Base-by-base conservation (phyloP, 2,329 filamentous ascomycete genomes). In the Botrytis elliptica region DNA sequence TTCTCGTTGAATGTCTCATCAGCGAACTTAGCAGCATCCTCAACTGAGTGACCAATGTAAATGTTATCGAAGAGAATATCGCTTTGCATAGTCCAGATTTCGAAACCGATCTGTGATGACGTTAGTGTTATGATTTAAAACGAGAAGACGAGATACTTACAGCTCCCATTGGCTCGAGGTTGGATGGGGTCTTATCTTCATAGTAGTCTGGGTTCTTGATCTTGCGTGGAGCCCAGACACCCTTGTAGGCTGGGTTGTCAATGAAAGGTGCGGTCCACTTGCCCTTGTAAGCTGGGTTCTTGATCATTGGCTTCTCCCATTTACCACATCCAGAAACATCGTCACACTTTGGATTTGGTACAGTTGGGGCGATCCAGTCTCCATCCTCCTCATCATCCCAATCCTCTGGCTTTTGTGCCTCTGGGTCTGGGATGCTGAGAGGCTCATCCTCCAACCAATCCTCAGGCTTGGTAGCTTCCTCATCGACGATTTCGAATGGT, bases 371-470 rank as follows among this genome's bases (percentile, higher is more conserved):
- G 68, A 73, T 84, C 94, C 95, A 99, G 87, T 99, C 96, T 84
- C 96, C 96, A 84, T 99, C 96, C 87, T 99, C 96, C 87, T 99
- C 96, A 75, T 99, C 95, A 85, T 98, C 95, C 96, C 96, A 99
- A 83, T 98, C 96, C 86, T 97, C 95, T 76, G 96, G 96, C 92
- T 98, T 99, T 87, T 93, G 88, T 70, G 95, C 94, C 86, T 97
- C 94, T 73, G 96, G 96, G 86, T 99, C 96, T 74, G 95, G 89
- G 75, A 98, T 87, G 78, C 89, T 92, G 76, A 88, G 85, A 77
- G 95, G 89, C 87, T 98, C 96, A 76, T 94, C 87, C 84, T 94
- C 95, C 76, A 99, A 91, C 96, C 96, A 99, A 85, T 98, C 96
- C 79, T 93, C 95, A 69, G 96, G 96, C 86, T 91, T 93, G 79